These are phyloP conservation scores for Metarhizium album DNA, from an alignment of 2,329 filamentous ascomycete genomes.

Conservation along the genomic window DNA sequence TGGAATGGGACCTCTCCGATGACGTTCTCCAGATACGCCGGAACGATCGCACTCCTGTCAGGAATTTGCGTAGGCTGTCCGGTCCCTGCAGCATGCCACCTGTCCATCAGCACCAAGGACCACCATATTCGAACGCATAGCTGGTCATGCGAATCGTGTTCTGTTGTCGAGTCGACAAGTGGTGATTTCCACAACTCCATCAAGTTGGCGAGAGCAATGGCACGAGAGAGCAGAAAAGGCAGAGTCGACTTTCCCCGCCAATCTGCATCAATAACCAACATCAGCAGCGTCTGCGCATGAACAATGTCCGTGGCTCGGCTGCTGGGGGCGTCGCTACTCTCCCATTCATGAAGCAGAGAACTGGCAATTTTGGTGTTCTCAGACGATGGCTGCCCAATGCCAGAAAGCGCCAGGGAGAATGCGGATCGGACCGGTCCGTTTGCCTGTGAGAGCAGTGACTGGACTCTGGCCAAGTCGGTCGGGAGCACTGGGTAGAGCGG, in stretches of 20 bases:
- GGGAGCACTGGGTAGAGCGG: constrained; percentile 57
- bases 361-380: constrained; percentile 34
- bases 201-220: constrained; percentile 53
- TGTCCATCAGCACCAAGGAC: constrained; percentile 59
- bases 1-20: constrained; percentile 55
- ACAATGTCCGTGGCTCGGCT: constrained; percentile 37
- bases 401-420: constrained; percentile 52
- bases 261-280: constrained; percentile 57
- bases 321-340: constrained; percentile 29
- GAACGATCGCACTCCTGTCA: constrained; percentile 48
- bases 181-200: constrained; percentile 44
- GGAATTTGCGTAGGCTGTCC: constrained; percentile 52
- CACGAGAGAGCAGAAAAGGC: constrained; percentile 48
- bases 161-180: constrained; percentile 34
- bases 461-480: constrained; percentile 42
- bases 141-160: constrained; percentile 50
- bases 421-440: constrained; percentile 48
- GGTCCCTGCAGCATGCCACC: constrained; percentile 61
- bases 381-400: constrained; percentile 33
- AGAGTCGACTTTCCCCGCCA: constrained; percentile 35
- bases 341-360: constrained; percentile 40
- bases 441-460: constrained; percentile 44
- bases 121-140: constrained; percentile 59
- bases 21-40: constrained; percentile 46
- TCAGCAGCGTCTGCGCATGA: constrained; percentile 55